Percentiles rank a stretch among this genome's conserved stretches.
phyloP scores from a whole-genome alignment of 306 rosid species.

The Biancaea sappan region DNA sequence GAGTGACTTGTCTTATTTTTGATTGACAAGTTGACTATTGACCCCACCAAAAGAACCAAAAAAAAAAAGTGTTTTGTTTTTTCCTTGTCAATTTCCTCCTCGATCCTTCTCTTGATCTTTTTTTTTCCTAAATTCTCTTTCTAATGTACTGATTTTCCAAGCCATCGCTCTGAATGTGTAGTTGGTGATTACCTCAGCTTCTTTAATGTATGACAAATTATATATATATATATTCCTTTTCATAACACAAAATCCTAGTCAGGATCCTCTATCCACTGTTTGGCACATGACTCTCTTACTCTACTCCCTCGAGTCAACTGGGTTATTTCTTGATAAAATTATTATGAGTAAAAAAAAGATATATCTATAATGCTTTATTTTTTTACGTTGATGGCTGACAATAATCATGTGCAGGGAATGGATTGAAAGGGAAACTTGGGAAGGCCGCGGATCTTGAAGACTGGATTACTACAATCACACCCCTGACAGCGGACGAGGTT shows the following conservation, averaged over 20 bases:
- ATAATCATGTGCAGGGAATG: constrained; percentile 41
- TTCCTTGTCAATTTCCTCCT: too few relatives aligned
- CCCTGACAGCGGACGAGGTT: constrained; percentile 53
- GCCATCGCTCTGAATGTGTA: background rate
- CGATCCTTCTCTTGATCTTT: background rate
- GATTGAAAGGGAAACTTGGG: constrained; percentile 61
- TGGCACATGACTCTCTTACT: background rate
- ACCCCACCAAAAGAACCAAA: background rate
- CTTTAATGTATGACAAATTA: background rate
- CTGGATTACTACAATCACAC: constrained; percentile 55
- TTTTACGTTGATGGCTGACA: background rate
- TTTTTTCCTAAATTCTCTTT: background rate
- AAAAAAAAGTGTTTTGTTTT: too few relatives aligned
- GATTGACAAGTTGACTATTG: too few relatives aligned
- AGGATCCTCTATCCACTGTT: background rate
- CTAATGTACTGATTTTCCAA: background rate
- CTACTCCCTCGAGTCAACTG: background rate
- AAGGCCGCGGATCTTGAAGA: constrained; percentile 59
- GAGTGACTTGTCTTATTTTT: too few relatives aligned
- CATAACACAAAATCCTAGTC: background rate
- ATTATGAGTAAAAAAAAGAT: background rate
- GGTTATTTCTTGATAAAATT: background rate
- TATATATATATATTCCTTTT: too few relatives aligned
- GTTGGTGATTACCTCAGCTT: background rate
- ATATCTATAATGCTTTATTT: background rate